phyloP scores from a whole-genome alignment of 139 green algal species.

The Chlamydomonas sphaeroides region DNA sequence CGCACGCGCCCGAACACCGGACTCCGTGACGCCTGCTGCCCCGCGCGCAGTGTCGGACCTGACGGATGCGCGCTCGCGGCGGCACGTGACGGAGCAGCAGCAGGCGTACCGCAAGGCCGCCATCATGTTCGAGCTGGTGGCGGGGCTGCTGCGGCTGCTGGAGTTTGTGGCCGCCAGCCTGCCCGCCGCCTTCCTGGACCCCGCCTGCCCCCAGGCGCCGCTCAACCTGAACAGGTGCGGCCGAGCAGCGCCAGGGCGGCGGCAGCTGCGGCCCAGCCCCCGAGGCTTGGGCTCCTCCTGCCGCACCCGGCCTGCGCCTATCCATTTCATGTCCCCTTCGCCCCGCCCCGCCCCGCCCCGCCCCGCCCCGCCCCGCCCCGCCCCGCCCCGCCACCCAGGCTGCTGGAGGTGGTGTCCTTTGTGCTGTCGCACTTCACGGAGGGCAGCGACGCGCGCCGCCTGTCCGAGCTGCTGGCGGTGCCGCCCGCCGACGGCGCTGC shows the following conservation, averaged over 20 bases:
- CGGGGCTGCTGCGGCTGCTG: slow-evolving; percentile 79
- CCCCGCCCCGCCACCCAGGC: slow-evolving; percentile 29
- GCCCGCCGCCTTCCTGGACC: slow-evolving; percentile 7
- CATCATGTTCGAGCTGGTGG: slow-evolving; percentile 81
- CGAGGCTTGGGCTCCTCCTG: too few relatives aligned
- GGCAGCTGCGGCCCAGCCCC: too few relatives aligned
- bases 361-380: too few relatives aligned
- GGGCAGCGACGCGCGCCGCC: slow-evolving; percentile 55
- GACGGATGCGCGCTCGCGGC: slow-evolving; percentile 15
- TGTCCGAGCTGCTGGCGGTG: slow-evolving; percentile 47
- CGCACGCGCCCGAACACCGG: too few relatives aligned
- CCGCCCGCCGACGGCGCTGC: neutral
- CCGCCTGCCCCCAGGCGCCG: neutral
- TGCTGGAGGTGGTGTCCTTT: slow-evolving; percentile 84
- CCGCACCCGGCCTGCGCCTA: too few relatives aligned
- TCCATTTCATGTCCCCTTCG: too few relatives aligned
- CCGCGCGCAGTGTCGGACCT: slow-evolving; percentile 12
- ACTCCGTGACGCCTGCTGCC: neutral
- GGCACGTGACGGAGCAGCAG: slow-evolving; percentile 43
- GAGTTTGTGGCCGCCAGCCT: slow-evolving; percentile 75
- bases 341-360: too few relatives aligned
- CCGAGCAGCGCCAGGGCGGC: too few relatives aligned
- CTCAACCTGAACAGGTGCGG: slow-evolving; percentile 38
- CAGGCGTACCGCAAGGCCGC: slow-evolving; percentile 51
- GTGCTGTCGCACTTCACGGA: slow-evolving; percentile 77